Evolutionary conservation across 2,329 filamentous ascomycete species (phyloP).

Genomic region (Trichoderma lentiforme): DNA sequence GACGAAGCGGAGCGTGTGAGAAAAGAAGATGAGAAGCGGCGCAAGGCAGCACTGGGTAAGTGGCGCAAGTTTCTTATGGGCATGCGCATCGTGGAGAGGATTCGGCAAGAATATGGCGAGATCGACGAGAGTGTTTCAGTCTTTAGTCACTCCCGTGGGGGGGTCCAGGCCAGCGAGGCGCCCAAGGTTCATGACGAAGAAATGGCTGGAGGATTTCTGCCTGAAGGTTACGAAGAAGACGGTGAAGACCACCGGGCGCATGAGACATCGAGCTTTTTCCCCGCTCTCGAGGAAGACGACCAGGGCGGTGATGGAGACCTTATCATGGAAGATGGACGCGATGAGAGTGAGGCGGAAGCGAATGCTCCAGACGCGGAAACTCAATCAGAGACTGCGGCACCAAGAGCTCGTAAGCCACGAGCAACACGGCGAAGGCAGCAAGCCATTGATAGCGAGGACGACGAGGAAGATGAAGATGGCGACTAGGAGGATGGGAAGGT

Average conservation of each 20-base stretch:
- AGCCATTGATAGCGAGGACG: neutral
- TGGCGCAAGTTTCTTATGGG: constrained; percentile 91
- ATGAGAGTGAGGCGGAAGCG: neutral
- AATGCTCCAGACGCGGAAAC: neutral
- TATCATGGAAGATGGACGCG: constrained; percentile 33
- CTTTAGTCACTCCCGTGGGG: constrained; percentile 47
- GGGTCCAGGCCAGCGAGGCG: constrained; percentile 18
- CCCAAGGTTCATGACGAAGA: constrained; percentile 42
- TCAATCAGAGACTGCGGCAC: neutral
- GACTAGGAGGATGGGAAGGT: neutral
- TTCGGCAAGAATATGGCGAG: constrained; percentile 72
- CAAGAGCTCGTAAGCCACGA: neutral
- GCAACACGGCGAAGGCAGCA: neutral
- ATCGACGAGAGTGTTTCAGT: constrained; percentile 51
- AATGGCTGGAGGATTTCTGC: constrained; percentile 60
- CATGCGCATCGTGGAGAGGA: constrained; percentile 73
- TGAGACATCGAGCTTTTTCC: constrained; percentile 47
- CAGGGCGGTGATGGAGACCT: constrained; percentile 33
- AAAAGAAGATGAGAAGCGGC: constrained; percentile 80
- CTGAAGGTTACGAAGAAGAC: constrained; percentile 50
- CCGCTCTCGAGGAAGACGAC: constrained; percentile 42
- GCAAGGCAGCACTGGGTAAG: constrained; percentile 66
- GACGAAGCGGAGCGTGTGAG: constrained; percentile 71
- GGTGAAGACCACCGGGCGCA: constrained; percentile 31
- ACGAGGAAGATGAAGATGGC: neutral